phyloP scores from a whole-genome alignment of 208 protist genomes.

The Trypanosoma avium region DNA sequence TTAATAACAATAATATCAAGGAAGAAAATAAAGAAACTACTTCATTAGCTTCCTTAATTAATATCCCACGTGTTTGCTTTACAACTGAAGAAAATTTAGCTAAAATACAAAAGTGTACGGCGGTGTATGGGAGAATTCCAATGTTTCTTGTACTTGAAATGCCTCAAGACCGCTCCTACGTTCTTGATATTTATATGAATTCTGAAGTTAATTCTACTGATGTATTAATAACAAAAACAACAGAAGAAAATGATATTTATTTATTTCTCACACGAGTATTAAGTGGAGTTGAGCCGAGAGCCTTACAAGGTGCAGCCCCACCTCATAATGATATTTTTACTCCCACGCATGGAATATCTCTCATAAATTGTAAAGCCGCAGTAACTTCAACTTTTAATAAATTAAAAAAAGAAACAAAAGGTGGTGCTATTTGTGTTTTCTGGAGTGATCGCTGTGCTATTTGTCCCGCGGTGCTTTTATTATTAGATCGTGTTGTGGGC shows the following conservation, averaged over 20 bases:
- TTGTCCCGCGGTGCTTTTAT: conserved; percentile 49
- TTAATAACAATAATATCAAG: neutral
- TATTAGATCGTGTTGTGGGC: conserved; percentile 47
- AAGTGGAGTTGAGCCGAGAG: conserved; percentile 27
- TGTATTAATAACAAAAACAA: neutral
- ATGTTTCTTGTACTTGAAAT: conserved; percentile 16
- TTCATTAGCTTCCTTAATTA: neutral
- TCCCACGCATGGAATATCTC: conserved; percentile 32
- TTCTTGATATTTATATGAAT: too few relatives aligned
- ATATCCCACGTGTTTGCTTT: conserved; percentile 13
- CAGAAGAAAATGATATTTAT: conserved; percentile 3
- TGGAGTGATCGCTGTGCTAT: conserved; percentile 66
- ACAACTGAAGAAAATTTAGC: conserved; percentile 18
- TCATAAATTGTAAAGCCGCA: conserved; percentile 32
- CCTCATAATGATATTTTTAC: conserved; percentile 30
- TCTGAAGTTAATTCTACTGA: neutral
- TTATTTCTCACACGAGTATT: conserved; percentile 34
- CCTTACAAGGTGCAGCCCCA: conserved; percentile 36
- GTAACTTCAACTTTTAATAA: conserved; percentile 34
- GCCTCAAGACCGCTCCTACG: conserved; percentile 14
- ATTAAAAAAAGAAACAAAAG: conserved; percentile 21
- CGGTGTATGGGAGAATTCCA: conserved; percentile 19
- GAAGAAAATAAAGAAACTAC: neutral
- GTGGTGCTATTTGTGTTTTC: conserved; percentile 45
- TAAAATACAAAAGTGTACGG: conserved; percentile 19